Evolutionary conservation across 2,329 filamentous ascomycete species (phyloP).

Genomic region (Claviceps quebecensis): DNA sequence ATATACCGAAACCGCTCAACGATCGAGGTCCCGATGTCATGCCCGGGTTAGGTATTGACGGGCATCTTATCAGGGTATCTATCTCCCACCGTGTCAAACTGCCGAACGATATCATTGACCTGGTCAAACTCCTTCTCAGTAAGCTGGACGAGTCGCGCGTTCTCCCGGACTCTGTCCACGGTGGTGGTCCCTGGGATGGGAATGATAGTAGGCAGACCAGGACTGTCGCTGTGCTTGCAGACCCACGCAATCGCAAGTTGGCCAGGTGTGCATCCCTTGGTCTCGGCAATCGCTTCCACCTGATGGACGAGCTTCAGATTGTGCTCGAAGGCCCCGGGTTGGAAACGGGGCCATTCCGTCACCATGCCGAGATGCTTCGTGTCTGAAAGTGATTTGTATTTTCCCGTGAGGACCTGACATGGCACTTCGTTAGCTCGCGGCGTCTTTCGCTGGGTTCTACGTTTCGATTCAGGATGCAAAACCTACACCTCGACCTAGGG

Average conservation of each 20-base stretch:
- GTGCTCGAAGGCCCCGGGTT: conserved; percentile 44
- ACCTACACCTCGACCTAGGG: conserved; percentile 6
- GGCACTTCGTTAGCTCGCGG: no score
- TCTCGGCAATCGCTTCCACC: conserved; percentile 41
- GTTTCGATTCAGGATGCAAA: background rate
- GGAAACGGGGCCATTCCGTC: conserved; percentile 41
- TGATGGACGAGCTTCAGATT: conserved; percentile 49
- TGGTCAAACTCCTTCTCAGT: conserved; percentile 34
- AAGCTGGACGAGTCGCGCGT: conserved; percentile 34
- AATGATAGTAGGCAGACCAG: conserved; percentile 43
- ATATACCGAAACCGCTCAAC: no score
- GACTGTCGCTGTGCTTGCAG: conserved; percentile 30
- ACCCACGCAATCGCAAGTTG: conserved; percentile 59
- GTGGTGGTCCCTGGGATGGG: conserved; percentile 53
- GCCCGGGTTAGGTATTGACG: background rate
- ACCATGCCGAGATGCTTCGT: conserved; percentile 12
- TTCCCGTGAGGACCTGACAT: conserved; percentile 17
- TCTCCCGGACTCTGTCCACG: conserved; percentile 45
- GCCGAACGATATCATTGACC: conserved; percentile 33
- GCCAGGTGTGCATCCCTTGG: conserved; percentile 44
- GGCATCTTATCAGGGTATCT: conserved; percentile 29
- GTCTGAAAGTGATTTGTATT: conserved; percentile 13
- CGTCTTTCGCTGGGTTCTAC: no score
- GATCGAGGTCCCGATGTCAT: background rate
- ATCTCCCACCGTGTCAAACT: conserved; percentile 31